phyloP scores from a whole-genome alignment of 2,329 filamentous ascomycete species.

The Passalora sequoiae region DNA sequence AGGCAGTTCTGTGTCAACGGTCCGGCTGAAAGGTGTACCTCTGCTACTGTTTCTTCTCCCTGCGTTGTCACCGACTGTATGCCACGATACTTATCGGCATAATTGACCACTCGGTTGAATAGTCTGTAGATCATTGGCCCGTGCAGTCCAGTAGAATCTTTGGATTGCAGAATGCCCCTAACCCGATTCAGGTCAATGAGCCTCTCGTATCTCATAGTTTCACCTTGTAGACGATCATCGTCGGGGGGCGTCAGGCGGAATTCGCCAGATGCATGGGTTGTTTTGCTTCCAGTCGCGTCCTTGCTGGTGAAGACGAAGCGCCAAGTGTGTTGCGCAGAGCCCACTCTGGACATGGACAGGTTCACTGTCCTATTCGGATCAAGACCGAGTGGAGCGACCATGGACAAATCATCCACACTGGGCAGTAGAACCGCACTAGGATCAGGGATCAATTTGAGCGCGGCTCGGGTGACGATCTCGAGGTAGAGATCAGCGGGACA shows the following conservation, averaged over 20 bases:
- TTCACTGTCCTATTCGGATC: not conserved
- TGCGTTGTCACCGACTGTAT: not conserved
- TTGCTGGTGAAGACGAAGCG: not conserved
- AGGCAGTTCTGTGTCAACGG: not conserved
- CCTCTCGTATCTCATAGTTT: not conserved
- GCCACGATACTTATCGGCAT: not conserved
- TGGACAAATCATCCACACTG: not conserved
- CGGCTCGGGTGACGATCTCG: not conserved
- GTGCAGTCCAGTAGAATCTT: not conserved
- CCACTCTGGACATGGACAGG: not conserved
- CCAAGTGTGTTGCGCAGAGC: not conserved
- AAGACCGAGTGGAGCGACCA: not conserved
- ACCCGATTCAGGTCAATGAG: not conserved
- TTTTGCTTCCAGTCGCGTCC: not conserved
- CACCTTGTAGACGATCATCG: not conserved
- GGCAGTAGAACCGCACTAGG: not conserved
- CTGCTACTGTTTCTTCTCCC: no score
- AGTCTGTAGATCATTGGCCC: not conserved
- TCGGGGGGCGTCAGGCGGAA: not conserved
- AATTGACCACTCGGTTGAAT: not conserved
- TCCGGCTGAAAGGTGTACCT: no score
- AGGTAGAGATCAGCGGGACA: not conserved
- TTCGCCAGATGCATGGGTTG: not conserved
- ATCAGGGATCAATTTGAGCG: not conserved
- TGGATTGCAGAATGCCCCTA: not conserved